A percentile compares a stretch with the other conserved stretches of the same genome.
phyloP scores from a whole-genome alignment of 176 grass and related monocot species.

The Poa annua region DNA sequence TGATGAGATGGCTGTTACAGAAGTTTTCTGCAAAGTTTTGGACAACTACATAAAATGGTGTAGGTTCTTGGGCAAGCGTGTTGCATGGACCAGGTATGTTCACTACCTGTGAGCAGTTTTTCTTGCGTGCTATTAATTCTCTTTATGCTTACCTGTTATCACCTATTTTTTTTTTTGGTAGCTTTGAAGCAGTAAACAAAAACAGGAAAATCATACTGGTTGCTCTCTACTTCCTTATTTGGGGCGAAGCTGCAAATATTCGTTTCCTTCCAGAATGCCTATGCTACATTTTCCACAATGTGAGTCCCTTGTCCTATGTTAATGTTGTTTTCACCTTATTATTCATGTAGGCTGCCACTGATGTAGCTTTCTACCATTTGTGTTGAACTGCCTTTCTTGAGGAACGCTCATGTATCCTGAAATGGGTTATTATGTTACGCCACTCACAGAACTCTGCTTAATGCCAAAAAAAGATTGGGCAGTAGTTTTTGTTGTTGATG shows the following conservation, averaged over 20 bases:
- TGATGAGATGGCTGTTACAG: conserved; percentile 81
- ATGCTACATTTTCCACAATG: conserved; percentile 98
- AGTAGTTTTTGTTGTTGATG: neutral
- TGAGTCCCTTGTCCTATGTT: conserved; percentile 52
- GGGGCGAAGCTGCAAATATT: conserved; percentile 95
- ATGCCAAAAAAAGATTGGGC: neutral
- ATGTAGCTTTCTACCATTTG: neutral
- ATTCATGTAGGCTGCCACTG: neutral
- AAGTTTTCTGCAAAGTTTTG: conserved; percentile 87
- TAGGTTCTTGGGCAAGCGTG: conserved; percentile 72
- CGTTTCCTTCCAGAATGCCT: conserved; percentile 96
- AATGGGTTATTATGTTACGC: neutral
- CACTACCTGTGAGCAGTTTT: neutral
- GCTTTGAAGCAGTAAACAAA: conserved; percentile 77
- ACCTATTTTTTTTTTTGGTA: conserved; percentile 44
- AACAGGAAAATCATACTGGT: conserved; percentile 85
- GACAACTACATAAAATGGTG: conserved; percentile 99
- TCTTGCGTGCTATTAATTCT: conserved; percentile 29
- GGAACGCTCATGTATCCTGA: neutral
- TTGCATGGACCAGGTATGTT: conserved; percentile 89
- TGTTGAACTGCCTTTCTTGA: neutral
- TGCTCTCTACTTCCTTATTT: conserved; percentile 89
- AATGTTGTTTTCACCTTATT: neutral
- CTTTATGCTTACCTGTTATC: conserved; percentile 3
- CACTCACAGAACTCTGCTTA: conserved; percentile 6